Evolutionary conservation across 2,329 filamentous ascomycete species (phyloP).

Genomic region (Ceratocystiopsis sp.): DNA sequence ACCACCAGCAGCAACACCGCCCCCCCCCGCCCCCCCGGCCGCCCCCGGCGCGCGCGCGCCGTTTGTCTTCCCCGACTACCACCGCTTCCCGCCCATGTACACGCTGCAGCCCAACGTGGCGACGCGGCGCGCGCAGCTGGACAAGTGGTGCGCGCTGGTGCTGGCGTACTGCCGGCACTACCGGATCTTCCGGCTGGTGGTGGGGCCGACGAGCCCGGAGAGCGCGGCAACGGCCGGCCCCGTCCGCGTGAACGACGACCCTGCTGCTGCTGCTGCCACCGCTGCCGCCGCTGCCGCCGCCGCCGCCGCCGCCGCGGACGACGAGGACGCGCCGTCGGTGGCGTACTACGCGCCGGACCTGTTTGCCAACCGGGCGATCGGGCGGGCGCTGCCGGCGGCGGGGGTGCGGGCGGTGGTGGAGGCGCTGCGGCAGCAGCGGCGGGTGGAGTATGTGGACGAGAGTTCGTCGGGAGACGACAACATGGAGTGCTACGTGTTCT

Average conservation of each 20-base stretch:
- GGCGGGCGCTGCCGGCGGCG: conserved; percentile 29
- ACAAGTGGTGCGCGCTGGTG: conserved; percentile 75
- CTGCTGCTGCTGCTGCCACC: conserved; percentile 14
- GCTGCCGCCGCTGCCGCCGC: conserved; percentile 9
- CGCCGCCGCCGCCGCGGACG: background rate
- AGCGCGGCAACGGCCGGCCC: conserved; percentile 23
- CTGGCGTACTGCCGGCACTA: conserved; percentile 69
- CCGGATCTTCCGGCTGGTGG: conserved; percentile 56
- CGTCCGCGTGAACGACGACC: conserved; percentile 17
- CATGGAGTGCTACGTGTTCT: conserved; percentile 51
- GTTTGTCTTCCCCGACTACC: conserved; percentile 45
- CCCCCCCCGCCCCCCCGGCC: background rate
- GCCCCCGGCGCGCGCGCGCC: background rate
- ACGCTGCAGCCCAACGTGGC: conserved; percentile 59
- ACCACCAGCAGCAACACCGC: background rate
- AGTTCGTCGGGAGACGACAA: conserved; percentile 20
- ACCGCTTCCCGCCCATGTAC: conserved; percentile 75
- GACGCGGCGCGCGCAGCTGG: conserved; percentile 58
- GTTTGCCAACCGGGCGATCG: conserved; percentile 39
- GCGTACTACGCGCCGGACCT: conserved; percentile 19
- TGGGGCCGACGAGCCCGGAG: conserved; percentile 25
- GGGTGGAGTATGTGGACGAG: conserved; percentile 45
- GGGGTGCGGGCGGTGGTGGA: conserved; percentile 42
- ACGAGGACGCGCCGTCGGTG: conserved; percentile 1
- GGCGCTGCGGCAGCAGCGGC: conserved; percentile 39